Evolutionary conservation across 75 land plant genomes (phyloP).

Genomic region (Adiantum capillusveneris): DNA sequence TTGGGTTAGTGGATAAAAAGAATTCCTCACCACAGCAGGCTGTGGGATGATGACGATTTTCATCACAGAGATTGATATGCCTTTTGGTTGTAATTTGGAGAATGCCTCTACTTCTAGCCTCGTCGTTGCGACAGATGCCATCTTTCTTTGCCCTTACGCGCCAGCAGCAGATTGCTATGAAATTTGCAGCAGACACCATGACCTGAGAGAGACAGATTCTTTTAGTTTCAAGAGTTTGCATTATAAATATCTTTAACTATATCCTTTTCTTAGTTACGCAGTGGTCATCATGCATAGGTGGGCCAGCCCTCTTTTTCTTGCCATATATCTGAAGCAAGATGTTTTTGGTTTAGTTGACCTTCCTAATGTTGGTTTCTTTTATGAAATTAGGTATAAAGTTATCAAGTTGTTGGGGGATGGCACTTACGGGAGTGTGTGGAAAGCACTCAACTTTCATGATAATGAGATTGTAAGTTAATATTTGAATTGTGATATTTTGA

Average conservation of each 20-base stretch:
- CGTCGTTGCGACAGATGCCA: neutral
- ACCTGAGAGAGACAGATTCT: neutral
- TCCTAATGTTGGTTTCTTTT: neutral
- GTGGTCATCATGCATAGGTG: neutral
- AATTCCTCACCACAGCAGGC: neutral
- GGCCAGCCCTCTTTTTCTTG: neutral
- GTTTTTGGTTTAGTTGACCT: neutral
- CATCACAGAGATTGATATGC: neutral
- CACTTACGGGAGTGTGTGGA: constrained; percentile 72
- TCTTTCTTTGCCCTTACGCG: neutral
- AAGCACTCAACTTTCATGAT: constrained; percentile 40
- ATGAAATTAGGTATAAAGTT: constrained; percentile 58
- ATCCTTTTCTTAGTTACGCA: neutral
- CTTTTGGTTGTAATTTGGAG: neutral
- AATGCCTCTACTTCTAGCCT: neutral
- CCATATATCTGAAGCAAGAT: too few relatives aligned
- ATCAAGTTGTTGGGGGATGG: constrained; percentile 85
- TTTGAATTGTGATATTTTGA: too few relatives aligned
- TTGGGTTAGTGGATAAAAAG: neutral
- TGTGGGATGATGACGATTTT: constrained; percentile 5
- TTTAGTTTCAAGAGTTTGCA: neutral
- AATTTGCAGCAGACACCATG: neutral
- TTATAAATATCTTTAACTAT: neutral
- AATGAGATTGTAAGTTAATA: constrained; percentile 52
- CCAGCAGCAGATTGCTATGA: neutral